Percentiles rank a stretch among this genome's conserved stretches.
phyloP scores from a whole-genome alignment of 2,329 filamentous ascomycete genomes.

The Tolypocladium endophyticum region DNA sequence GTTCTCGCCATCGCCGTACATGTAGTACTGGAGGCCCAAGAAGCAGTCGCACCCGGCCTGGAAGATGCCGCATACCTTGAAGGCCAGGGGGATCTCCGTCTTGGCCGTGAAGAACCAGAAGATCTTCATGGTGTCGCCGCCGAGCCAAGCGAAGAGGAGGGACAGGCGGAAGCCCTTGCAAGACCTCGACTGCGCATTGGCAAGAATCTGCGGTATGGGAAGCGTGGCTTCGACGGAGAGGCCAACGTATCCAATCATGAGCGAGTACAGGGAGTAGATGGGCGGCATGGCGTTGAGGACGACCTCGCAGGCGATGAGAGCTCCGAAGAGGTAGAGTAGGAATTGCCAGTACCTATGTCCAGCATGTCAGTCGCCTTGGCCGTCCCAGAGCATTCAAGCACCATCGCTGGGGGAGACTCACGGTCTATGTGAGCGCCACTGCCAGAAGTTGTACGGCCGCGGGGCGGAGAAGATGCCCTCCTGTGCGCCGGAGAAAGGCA shows the following conservation, averaged over 20 bases:
- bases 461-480: slow-evolving; percentile 27
- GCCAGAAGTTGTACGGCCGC: slow-evolving; percentile 72
- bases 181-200: slow-evolving; percentile 57
- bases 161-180: slow-evolving; percentile 71
- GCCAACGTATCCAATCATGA: slow-evolving; percentile 61
- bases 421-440: slow-evolving; percentile 64
- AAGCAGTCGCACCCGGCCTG: slow-evolving; percentile 68
- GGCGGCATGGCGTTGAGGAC: slow-evolving; percentile 47
- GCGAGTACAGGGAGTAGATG: slow-evolving; percentile 56
- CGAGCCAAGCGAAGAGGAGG: slow-evolving; percentile 66
- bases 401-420: slow-evolving; percentile 23
- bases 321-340: slow-evolving; percentile 54
- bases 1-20: slow-evolving; percentile 48
- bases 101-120: slow-evolving; percentile 71
- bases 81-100: slow-evolving; percentile 62
- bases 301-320: slow-evolving; percentile 54
- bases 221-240: slow-evolving; percentile 73
- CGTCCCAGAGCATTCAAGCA: neutral
- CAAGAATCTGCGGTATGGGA: slow-evolving; percentile 66
- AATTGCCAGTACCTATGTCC: slow-evolving; percentile 63
- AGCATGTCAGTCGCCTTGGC: neutral
- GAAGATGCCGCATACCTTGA: slow-evolving; percentile 75
- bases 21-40: slow-evolving; percentile 63
- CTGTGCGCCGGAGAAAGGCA: slow-evolving; percentile 49
- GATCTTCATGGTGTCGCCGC: slow-evolving; percentile 79